A percentile compares a stretch with the other conserved stretches of the same genome.
phyloP scores from a whole-genome alignment of 164 flowering plant species.

The Dillenia turbinata region DNA sequence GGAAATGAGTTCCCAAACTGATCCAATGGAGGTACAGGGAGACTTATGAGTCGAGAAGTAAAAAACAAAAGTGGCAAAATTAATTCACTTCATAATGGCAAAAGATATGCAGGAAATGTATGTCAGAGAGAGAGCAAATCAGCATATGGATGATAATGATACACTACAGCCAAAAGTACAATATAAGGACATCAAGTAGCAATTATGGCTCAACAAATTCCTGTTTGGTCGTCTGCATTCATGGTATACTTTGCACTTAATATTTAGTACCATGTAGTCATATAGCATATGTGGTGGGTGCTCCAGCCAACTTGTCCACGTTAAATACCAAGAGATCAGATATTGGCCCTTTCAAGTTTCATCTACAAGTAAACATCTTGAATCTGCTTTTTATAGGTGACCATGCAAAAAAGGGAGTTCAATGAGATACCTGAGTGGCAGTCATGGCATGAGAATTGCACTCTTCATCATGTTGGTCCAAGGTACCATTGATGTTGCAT shows the following conservation, averaged over 20 bases:
- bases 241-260: too few relatives aligned
- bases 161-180: too few relatives aligned
- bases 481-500: conserved; percentile 15
- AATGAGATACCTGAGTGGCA: conserved; percentile 38
- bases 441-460: conserved; percentile 30
- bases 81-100: too few relatives aligned
- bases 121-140: too few relatives aligned
- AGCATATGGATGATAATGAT: too few relatives aligned
- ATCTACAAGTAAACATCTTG: not conserved
- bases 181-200: too few relatives aligned
- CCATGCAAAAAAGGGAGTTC: not conserved
- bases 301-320: not conserved
- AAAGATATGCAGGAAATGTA: too few relatives aligned
- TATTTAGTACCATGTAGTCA: too few relatives aligned
- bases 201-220: too few relatives aligned
- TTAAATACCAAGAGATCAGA: not conserved
- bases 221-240: too few relatives aligned
- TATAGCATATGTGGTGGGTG: conserved; percentile 1
- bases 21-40: not conserved
- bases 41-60: not conserved
- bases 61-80: not conserved
- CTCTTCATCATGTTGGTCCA: conserved; percentile 33
- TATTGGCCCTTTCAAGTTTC: not conserved
- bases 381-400: not conserved
- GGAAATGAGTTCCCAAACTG: conserved; percentile 38